Conservation (phyloP, 2,329 filamentous ascomycete genomes). For the Hymenoscyphus albidus region DNA sequence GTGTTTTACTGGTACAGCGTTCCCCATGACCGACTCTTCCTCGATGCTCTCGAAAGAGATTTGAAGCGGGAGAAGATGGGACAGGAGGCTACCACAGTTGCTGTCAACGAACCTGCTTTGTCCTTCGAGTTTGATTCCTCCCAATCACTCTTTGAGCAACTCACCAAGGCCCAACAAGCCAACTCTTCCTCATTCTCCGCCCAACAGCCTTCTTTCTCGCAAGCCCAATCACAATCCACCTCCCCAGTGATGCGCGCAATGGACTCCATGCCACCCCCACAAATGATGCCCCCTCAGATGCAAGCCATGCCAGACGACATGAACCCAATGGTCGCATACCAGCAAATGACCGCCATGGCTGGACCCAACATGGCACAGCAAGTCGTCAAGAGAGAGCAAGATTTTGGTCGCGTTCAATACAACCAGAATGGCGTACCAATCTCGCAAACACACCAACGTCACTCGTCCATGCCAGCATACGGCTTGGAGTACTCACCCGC, state of each 20-base stretch:
- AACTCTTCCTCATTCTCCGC: constrained; percentile 96
- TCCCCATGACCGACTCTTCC: constrained; percentile 92
- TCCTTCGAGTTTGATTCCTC: constrained; percentile 99
- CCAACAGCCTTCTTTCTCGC: constrained; percentile 53
- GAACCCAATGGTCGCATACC: constrained; percentile 62
- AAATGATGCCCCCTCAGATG: constrained; percentile 66
- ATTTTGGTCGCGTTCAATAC: constrained; percentile 78
- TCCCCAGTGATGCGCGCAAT: constrained; percentile 87
- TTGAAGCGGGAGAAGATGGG: constrained; percentile 99
- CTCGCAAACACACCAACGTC: constrained; percentile 78
- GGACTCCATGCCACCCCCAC: constrained; percentile 90
- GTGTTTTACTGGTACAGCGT: constrained; percentile 99
- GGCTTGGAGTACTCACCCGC: constrained; percentile 94
- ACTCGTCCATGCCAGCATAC: constrained; percentile 98
- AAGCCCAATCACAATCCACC: constrained; percentile 69
- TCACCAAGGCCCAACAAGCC: constrained; percentile 98
- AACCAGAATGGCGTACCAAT: constrained; percentile 89
- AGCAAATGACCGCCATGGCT: constrained; percentile 62
- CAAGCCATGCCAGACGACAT: constrained; percentile 56
- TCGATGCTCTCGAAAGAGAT: constrained; percentile 94
- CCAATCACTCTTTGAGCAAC: constrained; percentile 97
- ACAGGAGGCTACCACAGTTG: constrained; percentile 94
- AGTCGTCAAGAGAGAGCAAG: constrained; percentile 83
- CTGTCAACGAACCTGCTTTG: constrained; percentile 92
- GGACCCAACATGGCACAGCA: constrained; percentile 62